phyloP scores from a whole-genome alignment of 176 grass and related monocot genomes.

The Avena eriantha region DNA sequence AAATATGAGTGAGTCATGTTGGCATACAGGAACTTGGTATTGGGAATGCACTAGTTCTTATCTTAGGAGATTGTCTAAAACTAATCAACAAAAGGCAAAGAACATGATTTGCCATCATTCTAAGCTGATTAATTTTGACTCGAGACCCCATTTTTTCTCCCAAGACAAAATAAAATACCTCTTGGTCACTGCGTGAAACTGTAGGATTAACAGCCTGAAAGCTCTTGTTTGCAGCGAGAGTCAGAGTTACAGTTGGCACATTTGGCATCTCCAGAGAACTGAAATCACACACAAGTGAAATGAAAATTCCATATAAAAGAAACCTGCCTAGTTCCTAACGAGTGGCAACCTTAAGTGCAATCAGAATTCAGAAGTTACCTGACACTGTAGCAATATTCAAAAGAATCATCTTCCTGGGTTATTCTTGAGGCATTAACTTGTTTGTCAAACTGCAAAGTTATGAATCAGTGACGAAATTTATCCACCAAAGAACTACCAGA shows the following conservation, averaged over 20 bases:
- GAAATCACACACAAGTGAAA: slow-evolving; percentile 42
- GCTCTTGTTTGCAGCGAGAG: slow-evolving; percentile 72
- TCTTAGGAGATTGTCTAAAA: slow-evolving; percentile 5
- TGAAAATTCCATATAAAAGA: slow-evolving; percentile 28
- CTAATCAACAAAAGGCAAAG: neutral
- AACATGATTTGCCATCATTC: slow-evolving; percentile 15
- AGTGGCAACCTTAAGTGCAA: slow-evolving; percentile 19
- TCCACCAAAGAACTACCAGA: neutral
- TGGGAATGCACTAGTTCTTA: neutral
- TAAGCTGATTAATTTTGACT: slow-evolving; percentile 1
- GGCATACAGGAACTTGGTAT: slow-evolving; percentile 4
- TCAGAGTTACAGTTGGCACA: slow-evolving; percentile 72
- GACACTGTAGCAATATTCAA: slow-evolving; percentile 79
- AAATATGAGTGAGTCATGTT: neutral
- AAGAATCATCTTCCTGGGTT: slow-evolving; percentile 50
- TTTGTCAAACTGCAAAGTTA: slow-evolving; percentile 77
- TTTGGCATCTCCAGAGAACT: slow-evolving; percentile 71
- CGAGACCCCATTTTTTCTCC: neutral
- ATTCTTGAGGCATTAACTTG: slow-evolving; percentile 78
- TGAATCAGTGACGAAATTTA: slow-evolving; percentile 41
- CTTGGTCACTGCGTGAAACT: slow-evolving; percentile 40
- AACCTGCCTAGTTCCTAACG: neutral
- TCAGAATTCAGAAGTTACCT: slow-evolving; percentile 63
- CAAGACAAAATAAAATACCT: slow-evolving; percentile 61
- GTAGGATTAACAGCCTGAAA: slow-evolving; percentile 81